phyloP scores from a whole-genome alignment of 148 eudicot species.

The Chenopodium album region DNA sequence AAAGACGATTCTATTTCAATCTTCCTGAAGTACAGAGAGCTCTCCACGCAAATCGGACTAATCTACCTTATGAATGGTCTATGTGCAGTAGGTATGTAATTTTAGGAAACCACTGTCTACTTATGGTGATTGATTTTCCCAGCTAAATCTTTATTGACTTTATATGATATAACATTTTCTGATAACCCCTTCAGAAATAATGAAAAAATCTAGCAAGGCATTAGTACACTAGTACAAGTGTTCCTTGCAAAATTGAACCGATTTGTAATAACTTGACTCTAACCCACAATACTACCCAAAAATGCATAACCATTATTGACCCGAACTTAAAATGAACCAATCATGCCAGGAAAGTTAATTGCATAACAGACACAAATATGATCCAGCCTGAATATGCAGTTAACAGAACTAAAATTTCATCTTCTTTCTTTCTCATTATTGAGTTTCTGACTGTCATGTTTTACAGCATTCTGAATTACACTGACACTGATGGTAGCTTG shows the following conservation, averaged over 20 bases:
- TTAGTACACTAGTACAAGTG: not conserved
- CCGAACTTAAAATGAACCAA: not conserved
- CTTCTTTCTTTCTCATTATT: not conserved
- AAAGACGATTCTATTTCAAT: slow-evolving; percentile 79
- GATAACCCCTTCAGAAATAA: not conserved
- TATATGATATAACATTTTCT: not conserved
- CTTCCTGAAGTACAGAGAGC: slow-evolving; percentile 95
- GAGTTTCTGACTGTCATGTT: not conserved
- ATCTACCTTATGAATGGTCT: slow-evolving; percentile 78
- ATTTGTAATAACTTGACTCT: not conserved
- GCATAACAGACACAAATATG: not conserved
- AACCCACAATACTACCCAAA: not conserved
- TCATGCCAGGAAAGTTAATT: too few species aligned
- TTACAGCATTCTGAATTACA: slow-evolving; percentile 63
- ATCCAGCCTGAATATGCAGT: not conserved
- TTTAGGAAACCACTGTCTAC: not conserved
- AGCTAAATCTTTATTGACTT: not conserved
- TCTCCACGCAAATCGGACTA: slow-evolving; percentile 92
- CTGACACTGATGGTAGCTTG: slow-evolving; percentile 62
- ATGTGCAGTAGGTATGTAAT: slow-evolving; percentile 79
- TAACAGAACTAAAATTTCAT: not conserved
- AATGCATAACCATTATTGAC: not conserved
- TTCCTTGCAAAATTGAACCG: too few species aligned
- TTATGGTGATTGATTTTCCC: not conserved
- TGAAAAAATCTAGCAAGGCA: too few species aligned